Conservation (phyloP, 495 filamentous ascomycete genomes). For the Neurospora sp. region DNA sequence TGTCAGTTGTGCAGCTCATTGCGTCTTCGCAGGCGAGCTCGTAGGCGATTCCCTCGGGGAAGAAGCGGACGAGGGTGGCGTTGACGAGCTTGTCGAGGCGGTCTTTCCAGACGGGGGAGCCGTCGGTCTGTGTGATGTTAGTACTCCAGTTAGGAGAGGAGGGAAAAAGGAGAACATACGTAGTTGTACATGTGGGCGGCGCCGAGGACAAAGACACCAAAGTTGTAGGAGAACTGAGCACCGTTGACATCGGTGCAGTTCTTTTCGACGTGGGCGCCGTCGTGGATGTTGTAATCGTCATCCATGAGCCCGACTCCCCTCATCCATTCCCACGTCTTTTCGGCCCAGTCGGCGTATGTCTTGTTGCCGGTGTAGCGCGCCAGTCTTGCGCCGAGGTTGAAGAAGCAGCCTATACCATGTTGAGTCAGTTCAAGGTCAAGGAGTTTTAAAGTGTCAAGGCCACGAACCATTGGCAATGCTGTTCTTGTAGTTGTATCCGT, state of each 20-base stretch:
- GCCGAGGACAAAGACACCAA: slow-evolving; percentile 59
- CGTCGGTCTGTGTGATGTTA: slow-evolving; percentile 39
- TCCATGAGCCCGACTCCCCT: slow-evolving; percentile 51
- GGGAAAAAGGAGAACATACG: too few species aligned
- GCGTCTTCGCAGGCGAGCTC: slow-evolving; percentile 59
- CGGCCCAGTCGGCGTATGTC: slow-evolving; percentile 70
- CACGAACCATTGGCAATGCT: slow-evolving; percentile 24
- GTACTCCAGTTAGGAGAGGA: too few species aligned
- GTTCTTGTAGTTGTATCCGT: slow-evolving; percentile 85
- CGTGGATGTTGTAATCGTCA: slow-evolving; percentile 54
- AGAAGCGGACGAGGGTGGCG: slow-evolving; percentile 51
- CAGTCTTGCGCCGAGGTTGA: slow-evolving; percentile 71
- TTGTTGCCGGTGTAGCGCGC: slow-evolving; percentile 66
- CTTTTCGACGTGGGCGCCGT: slow-evolving; percentile 55
- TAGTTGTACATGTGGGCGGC: slow-evolving; percentile 72
- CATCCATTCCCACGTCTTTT: slow-evolving; percentile 66
- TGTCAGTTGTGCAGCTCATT: slow-evolving; percentile 59
- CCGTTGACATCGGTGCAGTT: slow-evolving; percentile 56
- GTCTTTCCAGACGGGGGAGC: slow-evolving; percentile 44
- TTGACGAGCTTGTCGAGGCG: slow-evolving; percentile 51
- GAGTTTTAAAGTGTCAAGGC: background rate
- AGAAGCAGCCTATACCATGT: slow-evolving; percentile 68
- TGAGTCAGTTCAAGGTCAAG: background rate
- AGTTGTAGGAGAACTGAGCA: slow-evolving; percentile 70
- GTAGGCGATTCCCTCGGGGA: slow-evolving; percentile 39